Percentiles rank a stretch among this genome's conserved stretches.
phyloP scores from a whole-genome alignment of 441 rosid species.

The Pelargonium fulgidum region DNA sequence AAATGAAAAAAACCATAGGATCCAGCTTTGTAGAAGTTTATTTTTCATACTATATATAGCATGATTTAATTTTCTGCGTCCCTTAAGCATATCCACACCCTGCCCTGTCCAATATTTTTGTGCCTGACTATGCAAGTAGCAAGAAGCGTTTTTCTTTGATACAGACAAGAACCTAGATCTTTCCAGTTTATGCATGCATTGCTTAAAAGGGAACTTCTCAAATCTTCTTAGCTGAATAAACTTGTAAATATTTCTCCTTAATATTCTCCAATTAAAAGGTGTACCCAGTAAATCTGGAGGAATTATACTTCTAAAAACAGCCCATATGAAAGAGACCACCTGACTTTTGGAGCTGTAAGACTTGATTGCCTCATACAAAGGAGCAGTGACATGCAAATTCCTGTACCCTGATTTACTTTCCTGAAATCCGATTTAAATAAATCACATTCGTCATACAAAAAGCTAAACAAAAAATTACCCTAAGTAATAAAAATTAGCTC shows the following conservation, averaged over 20 bases:
- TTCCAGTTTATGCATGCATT: slow-evolving; percentile 60
- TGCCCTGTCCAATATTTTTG: slow-evolving; percentile 19
- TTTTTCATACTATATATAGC: slow-evolving; percentile 29
- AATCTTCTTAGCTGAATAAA: slow-evolving; percentile 59
- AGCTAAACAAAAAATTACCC: neutral
- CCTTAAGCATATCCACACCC: slow-evolving; percentile 18
- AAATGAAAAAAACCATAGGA: slow-evolving; percentile 66
- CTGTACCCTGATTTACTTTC: slow-evolving; percentile 20
- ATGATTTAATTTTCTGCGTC: slow-evolving; percentile 21
- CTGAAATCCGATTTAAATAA: slow-evolving; percentile 27
- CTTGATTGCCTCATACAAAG: slow-evolving; percentile 30
- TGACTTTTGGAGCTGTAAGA: slow-evolving; percentile 54
- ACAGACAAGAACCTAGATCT: slow-evolving; percentile 46
- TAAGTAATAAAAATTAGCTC: neutral
- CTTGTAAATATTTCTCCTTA: slow-evolving; percentile 59
- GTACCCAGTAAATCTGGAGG: slow-evolving; percentile 71
- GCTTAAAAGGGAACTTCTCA: slow-evolving; percentile 58
- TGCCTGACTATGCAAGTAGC: slow-evolving; percentile 25
- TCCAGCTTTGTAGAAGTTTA: slow-evolving; percentile 53
- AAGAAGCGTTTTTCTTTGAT: slow-evolving; percentile 30
- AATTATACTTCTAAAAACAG: slow-evolving; percentile 60
- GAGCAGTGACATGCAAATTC: slow-evolving; percentile 18
- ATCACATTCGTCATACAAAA: slow-evolving; percentile 6
- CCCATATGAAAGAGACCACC: slow-evolving; percentile 84
- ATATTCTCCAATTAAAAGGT: slow-evolving; percentile 55